phyloP scores from a whole-genome alignment of 2,329 filamentous ascomycete genomes.

The Chalara sp. region DNA sequence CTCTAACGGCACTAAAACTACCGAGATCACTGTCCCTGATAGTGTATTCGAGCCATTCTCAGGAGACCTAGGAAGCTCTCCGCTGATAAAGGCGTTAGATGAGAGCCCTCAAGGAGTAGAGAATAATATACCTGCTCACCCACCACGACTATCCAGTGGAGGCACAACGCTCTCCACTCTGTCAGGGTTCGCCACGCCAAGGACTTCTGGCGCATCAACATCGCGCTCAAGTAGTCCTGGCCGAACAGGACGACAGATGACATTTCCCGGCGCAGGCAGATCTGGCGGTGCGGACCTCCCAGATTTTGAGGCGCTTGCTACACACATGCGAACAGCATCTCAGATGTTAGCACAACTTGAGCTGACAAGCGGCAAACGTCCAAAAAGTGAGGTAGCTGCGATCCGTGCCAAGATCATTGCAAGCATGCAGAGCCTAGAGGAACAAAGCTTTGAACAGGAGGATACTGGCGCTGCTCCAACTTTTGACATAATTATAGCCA shows the following conservation, averaged over 20 bases:
- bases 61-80: conserved; percentile 70
- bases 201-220: conserved; percentile 61
- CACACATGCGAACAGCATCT: conserved; percentile 80
- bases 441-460: conserved; percentile 74
- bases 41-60: conserved; percentile 80
- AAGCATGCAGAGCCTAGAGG: conserved; percentile 82
- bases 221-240: conserved; percentile 64
- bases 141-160: conserved; percentile 54
- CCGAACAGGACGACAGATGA: conserved; percentile 49
- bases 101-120: conserved; percentile 36
- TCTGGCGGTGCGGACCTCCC: conserved; percentile 59
- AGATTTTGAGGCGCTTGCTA: conserved; percentile 75
- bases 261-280: conserved; percentile 45
- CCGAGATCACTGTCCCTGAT: conserved; percentile 39
- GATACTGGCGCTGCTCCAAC: conserved; percentile 57
- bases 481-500: conserved; percentile 77
- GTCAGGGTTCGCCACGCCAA: conserved; percentile 57
- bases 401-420: conserved; percentile 84
- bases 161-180: conserved; percentile 52
- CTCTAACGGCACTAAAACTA: conserved; percentile 30
- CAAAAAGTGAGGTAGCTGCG: conserved; percentile 72
- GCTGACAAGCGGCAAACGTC: conserved; percentile 71
- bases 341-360: conserved; percentile 84
- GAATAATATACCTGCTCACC: conserved; percentile 23
- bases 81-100: conserved; percentile 54